Conservation (phyloP, 2,329 filamentous ascomycete species). For the Botrytis fragariae region DNA sequence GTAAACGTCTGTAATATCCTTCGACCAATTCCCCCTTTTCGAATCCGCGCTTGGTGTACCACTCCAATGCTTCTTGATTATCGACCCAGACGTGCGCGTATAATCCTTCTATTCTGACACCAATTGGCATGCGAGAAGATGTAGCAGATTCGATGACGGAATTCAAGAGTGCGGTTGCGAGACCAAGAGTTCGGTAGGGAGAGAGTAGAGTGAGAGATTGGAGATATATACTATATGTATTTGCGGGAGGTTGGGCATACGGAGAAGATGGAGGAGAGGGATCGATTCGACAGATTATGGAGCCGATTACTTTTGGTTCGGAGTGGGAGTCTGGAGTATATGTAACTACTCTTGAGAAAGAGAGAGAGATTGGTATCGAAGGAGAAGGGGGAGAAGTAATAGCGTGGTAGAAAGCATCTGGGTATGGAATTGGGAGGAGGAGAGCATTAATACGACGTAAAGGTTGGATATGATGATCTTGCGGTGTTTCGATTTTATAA, state of each 20-base stretch:
- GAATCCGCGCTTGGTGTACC: constrained; percentile 62
- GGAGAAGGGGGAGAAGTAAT: constrained; percentile 47
- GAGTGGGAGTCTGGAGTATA: constrained; percentile 38
- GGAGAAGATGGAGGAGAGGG: constrained; percentile 37
- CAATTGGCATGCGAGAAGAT: constrained; percentile 4
- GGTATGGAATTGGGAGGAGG: constrained; percentile 62
- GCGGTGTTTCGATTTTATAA: constrained; percentile 53
- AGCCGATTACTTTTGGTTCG: constrained; percentile 55
- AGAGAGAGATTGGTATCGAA: constrained; percentile 43
- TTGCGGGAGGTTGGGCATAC: constrained; percentile 19
- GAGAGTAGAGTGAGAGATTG: constrained; percentile 62
- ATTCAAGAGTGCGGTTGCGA: constrained; percentile 55
- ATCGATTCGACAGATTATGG: constrained; percentile 60
- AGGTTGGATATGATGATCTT: constrained; percentile 52
- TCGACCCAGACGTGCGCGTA: constrained; percentile 69
- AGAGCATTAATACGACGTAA: constrained; percentile 64
- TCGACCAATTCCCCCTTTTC: constrained; percentile 45
- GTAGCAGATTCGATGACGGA: constrained; percentile 29
- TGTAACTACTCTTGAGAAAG: constrained; percentile 52
- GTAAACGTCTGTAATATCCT: constrained; percentile 61
- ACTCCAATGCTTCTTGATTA: constrained; percentile 60
- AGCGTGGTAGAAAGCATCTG: constrained; percentile 61
- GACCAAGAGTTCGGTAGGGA: constrained; percentile 59
- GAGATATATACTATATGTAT: constrained; percentile 57
- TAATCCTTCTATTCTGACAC: constrained; percentile 42